phyloP scores from a whole-genome alignment of 2,329 filamentous ascomycete species.

The Diaporthe sp. region DNA sequence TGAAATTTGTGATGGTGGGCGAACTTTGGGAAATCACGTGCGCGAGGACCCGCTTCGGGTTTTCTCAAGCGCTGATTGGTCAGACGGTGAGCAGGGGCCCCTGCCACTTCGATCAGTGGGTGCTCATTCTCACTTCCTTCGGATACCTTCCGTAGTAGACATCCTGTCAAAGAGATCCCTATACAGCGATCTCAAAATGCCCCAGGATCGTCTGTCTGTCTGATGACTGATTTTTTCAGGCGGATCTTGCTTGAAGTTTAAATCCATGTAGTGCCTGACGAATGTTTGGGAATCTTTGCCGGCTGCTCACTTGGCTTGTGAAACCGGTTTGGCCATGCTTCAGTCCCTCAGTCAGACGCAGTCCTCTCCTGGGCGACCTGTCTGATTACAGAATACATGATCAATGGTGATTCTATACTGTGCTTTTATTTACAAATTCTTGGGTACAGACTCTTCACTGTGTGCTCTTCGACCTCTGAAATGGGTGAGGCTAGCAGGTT shows the following conservation, averaged over 20 bases:
- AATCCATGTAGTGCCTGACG: background rate
- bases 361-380: background rate
- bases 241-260: no score
- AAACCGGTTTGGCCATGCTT: background rate
- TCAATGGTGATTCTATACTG: background rate
- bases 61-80: background rate
- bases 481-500: no score
- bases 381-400: background rate
- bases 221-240: background rate
- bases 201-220: background rate
- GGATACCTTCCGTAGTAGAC: no score
- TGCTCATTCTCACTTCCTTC: background rate
- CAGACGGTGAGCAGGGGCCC: background rate
- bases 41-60: background rate
- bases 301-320: background rate
- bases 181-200: background rate
- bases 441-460: background rate
- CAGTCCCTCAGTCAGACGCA: background rate
- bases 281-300: no score
- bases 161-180: background rate
- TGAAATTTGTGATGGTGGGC: slow-evolving; percentile 28
- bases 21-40: slow-evolving; percentile 4
- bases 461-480: background rate
- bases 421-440: no score
- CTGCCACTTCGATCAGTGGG: no score